phyloP scores from a whole-genome alignment of 176 grass and related monocot genomes.

The Phyllostachys edulis region DNA sequence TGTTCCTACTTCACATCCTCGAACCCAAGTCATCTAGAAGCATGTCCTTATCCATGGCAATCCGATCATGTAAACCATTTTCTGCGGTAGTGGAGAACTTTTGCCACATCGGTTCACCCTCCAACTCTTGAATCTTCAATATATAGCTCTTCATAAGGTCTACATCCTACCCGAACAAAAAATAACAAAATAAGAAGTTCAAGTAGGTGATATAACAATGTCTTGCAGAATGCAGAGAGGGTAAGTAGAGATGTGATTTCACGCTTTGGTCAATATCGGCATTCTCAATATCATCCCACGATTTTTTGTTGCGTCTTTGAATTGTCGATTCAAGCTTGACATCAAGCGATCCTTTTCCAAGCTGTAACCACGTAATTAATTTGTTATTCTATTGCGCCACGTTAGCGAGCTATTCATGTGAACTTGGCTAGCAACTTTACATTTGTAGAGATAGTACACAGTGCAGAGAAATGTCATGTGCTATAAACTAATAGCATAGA shows the following conservation, averaged over 20 bases:
- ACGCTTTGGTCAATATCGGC: constrained; percentile 33
- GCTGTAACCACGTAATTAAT: constrained; percentile 42
- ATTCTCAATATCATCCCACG: constrained; percentile 78
- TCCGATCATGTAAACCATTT: too few species aligned
- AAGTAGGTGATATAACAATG: background rate
- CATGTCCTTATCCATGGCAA: too few species aligned
- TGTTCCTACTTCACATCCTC: too few species aligned
- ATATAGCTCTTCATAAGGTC: too few species aligned
- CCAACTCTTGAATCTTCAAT: too few species aligned
- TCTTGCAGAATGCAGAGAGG: background rate
- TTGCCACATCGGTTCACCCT: too few species aligned
- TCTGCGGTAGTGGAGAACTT: too few species aligned
- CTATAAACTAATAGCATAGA: constrained; percentile 4
- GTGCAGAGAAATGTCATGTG: background rate
- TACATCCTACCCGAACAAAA: too few species aligned
- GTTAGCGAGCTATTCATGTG: background rate
- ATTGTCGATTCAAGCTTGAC: constrained; percentile 71
- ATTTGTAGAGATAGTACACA: background rate
- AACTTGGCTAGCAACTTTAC: background rate
- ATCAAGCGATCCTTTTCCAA: constrained; percentile 78
- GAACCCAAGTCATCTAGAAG: too few species aligned
- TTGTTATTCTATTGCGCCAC: background rate
- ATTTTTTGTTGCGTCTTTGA: constrained; percentile 64
- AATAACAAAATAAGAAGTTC: background rate
- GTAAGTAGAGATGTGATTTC: background rate